Conservation (phyloP, 208 protist species). For the Naegleria gruberi region DNA sequence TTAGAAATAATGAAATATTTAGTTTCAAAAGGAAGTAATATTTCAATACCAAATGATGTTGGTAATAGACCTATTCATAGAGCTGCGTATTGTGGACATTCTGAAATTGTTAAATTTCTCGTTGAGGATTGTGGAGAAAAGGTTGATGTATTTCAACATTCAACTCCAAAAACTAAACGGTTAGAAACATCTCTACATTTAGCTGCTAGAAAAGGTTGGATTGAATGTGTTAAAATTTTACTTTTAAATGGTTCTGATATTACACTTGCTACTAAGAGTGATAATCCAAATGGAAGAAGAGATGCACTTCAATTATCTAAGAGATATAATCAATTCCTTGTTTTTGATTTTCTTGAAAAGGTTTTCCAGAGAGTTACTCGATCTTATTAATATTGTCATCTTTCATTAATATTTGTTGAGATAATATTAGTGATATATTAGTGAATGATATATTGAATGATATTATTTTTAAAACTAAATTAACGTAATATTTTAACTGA, state of each 20-base stretch:
- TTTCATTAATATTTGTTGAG: too few species aligned
- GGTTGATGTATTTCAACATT: neutral
- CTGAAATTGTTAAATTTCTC: neutral
- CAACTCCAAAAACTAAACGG: neutral
- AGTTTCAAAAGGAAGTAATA: neutral
- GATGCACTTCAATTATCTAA: neutral
- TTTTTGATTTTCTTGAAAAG: neutral
- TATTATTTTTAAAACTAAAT: too few species aligned
- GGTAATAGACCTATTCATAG: neutral
- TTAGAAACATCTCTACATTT: neutral
- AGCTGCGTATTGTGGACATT: neutral
- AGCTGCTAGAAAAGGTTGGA: neutral
- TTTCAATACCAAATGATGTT: neutral
- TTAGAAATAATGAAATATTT: neutral
- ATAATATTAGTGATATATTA: too few species aligned
- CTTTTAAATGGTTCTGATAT: neutral
- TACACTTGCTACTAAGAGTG: neutral
- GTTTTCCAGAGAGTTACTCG: neutral
- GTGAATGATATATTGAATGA: too few species aligned
- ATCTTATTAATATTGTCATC: neutral
- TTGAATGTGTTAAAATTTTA: neutral
- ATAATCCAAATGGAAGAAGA: neutral
- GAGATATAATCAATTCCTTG: neutral
- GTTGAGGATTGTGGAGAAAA: neutral
- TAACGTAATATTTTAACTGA: too few species aligned